Evolutionary conservation across 306 rosid species (phyloP), one percentile per base, ranked within the genome.

Genomic region (Lupinus albus): DNA sequence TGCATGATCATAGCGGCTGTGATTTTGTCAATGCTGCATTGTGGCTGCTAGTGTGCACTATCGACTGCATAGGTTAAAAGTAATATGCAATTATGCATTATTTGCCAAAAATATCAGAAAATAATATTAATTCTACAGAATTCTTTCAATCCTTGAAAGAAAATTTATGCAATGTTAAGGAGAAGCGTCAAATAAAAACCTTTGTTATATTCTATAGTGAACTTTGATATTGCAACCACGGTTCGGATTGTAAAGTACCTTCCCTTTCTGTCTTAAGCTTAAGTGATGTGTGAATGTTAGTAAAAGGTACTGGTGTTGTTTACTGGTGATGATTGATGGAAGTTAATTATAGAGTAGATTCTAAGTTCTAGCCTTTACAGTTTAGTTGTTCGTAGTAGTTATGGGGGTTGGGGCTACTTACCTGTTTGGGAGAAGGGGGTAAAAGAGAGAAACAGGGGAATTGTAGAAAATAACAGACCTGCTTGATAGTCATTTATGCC

Each of bases 61-160:
- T 33, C 6, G 38, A 33, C 28, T 6, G 3, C n/a, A 60, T 60
- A 12, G 9, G 8, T 68, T 39, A 36, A 12, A 42, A 42, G 51
- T 61, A 44, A 50, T 45, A 42, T 16, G 77, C 32, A 49, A 30
- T 8, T 38, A 42, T 47, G 28, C 53, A 21, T 54, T 54, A 45
- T 54, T 70, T 71, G 50, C 38, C 30, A 5, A 3, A 47, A 25
- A 15, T 48, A 52, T 20, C 20, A 21, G 39, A 56, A 35, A 18
- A 20, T 35, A 63, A 63, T 47, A 16, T 63, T 70, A 51, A 28
- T 57, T 39, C 61, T 64, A 38, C 21, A 36, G 68, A 45, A 41
- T 48, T 33, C 5, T 52, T 61, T 42, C 6, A 6, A 66, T 57
- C 46, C 46, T 47, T 28, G 16, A 64, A 64, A 6, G 49, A 42